Conservation (phyloP, 2,329 filamentous ascomycete genomes). For the Colletotrichum orbiculare region DNA sequence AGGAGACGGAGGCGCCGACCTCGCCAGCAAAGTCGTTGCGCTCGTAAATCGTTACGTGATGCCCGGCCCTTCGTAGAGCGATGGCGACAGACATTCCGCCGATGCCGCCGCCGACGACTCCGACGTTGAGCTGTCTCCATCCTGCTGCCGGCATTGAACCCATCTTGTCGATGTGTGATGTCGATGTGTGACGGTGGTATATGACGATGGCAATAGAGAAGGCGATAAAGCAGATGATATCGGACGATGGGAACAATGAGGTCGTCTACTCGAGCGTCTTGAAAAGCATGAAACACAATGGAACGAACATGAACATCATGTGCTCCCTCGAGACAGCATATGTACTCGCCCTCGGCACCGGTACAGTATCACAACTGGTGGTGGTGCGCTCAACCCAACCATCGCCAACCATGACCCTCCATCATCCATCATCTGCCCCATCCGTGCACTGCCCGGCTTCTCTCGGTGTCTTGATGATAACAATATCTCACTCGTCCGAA, state of each 20-base stretch:
- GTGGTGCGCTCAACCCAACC: background rate
- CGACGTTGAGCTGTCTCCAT: constrained; percentile 59
- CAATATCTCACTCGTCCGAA: background rate
- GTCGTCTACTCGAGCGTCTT: background rate
- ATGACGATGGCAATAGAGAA: background rate
- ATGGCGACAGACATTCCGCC: constrained; percentile 60
- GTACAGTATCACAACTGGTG: too few relatives aligned
- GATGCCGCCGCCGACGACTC: constrained; percentile 59
- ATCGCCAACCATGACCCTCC: constrained; percentile 5
- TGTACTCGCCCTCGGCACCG: constrained; percentile 18
- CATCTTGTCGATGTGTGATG: constrained; percentile 1
- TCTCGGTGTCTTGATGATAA: constrained; percentile 19
- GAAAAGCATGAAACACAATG: background rate
- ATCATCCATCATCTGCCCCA: constrained; percentile 11
- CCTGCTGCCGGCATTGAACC: constrained; percentile 37
- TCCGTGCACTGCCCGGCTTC: constrained; percentile 21
- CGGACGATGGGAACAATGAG: background rate
- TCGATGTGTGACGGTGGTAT: background rate
- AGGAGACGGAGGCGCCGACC: constrained; percentile 74
- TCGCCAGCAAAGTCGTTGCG: constrained; percentile 74
- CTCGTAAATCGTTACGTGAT: constrained; percentile 71
- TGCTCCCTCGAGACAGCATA: constrained; percentile 13
- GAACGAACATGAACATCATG: background rate
- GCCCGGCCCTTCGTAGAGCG: constrained; percentile 58
- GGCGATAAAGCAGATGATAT: background rate